Percentiles rank a stretch among this genome's conserved stretches.
Conservation (phyloP, 257 asterid genomes). For the Solanum arcanum region DNA sequence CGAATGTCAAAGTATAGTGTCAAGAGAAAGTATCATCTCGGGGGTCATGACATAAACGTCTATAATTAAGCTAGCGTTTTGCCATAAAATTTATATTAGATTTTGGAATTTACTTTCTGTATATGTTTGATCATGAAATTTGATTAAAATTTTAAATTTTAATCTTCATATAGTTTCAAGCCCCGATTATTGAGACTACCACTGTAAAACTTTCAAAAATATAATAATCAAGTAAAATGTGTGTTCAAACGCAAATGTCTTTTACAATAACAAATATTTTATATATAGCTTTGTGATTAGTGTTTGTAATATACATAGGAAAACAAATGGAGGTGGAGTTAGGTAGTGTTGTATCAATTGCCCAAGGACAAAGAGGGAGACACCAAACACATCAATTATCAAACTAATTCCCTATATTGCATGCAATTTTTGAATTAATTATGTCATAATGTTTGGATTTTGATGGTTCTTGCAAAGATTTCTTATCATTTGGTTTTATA, state of each 20-base stretch:
- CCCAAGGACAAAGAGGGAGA: not conserved
- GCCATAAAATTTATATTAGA: not conserved
- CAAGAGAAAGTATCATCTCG: not conserved
- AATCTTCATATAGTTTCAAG: not conserved
- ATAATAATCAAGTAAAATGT: too few species aligned
- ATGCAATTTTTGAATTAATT: not conserved
- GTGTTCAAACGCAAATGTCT: not conserved
- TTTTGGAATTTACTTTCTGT: rapidly evolving
- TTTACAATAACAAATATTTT: not conserved
- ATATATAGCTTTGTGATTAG: not conserved
- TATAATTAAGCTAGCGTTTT: too few species aligned
- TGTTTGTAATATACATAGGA: not conserved
- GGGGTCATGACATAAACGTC: not conserved
- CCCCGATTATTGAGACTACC: rapidly evolving
- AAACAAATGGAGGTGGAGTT: not conserved
- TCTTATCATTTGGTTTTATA: not conserved
- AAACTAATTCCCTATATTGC: not conserved
- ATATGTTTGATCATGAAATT: too few species aligned
- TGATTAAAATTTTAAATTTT: too few species aligned
- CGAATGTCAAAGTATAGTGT: not conserved
- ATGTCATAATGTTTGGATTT: not conserved
- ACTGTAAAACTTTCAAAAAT: too few species aligned
- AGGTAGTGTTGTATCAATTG: not conserved
- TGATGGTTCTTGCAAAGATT: not conserved
- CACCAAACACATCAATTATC: not conserved